Evolutionary conservation across 768 basidiomycete species (phyloP).

Genomic region (Leucosporidium yakuticum): DNA sequence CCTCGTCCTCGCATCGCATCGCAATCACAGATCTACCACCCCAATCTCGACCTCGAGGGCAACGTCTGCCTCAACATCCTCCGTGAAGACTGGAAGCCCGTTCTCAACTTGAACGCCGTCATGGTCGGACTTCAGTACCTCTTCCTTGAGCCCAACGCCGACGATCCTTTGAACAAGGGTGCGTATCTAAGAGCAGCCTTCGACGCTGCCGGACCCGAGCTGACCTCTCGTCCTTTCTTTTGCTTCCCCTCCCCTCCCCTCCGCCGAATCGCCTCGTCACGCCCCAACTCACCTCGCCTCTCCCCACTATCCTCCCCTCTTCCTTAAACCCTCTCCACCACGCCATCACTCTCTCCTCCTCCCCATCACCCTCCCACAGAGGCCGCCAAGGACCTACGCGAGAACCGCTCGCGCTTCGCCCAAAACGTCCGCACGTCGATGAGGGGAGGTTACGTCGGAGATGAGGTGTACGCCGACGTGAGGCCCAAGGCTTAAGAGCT

Average conservation of each 20-base stretch:
- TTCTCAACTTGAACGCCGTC: constrained; percentile 91
- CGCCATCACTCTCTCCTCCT: background rate
- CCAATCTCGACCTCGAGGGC: constrained; percentile 94
- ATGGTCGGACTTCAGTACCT: constrained; percentile 98
- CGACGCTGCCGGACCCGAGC: background rate
- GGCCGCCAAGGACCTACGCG: constrained; percentile 88
- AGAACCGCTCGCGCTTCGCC: constrained; percentile 75
- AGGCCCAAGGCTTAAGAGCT: background rate
- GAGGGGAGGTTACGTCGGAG: constrained; percentile 71
- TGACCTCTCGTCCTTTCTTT: background rate
- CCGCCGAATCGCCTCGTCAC: background rate
- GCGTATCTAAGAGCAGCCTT: constrained; percentile 34
- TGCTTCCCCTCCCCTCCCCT: background rate
- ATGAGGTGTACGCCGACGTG: constrained; percentile 74
- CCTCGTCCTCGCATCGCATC: background rate
- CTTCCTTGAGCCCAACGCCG: constrained; percentile 96
- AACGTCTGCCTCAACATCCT: constrained; percentile 98
- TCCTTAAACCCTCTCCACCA: too few relatives aligned
- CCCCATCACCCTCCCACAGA: too few relatives aligned
- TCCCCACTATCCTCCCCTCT: too few relatives aligned
- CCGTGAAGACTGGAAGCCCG: constrained; percentile 99
- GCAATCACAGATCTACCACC: constrained; percentile 80
- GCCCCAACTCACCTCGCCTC: too few relatives aligned
- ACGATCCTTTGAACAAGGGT: constrained; percentile 99
- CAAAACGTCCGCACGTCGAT: constrained; percentile 81